Evolutionary conservation across 768 basidiomycete species (phyloP), one percentile per base, ranked within the genome.

Genomic region (Amanita brunnescens): DNA sequence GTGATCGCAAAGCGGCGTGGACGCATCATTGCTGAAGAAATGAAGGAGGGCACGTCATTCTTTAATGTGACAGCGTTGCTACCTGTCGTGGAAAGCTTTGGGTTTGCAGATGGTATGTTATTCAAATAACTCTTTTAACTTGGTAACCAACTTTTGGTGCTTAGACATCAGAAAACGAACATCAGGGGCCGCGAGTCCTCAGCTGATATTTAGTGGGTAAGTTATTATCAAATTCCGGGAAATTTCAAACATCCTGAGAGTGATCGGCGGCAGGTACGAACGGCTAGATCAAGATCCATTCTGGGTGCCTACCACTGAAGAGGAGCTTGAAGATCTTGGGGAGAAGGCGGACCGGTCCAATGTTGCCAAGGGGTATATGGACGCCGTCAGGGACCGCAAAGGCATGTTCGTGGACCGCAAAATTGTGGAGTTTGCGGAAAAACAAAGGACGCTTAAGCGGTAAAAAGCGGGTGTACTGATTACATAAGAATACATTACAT

Each of bases 231-330:
- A 51, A 23, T 40, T 18, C n/a, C 16, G 10, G 37, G n/a, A n/a
- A n/a, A 40, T 20, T 40, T 40, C 13, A 16, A 40, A 20, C 18
- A 20, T 21, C n/a, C 21, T 33, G n/a, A 39, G 4, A 33, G 35
- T 51, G 24, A 56, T 26, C 51, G 32, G 21, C 49, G 35, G 49
- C 55, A 91, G 91, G 35, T 99, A 93, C 66, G 94, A 98, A 65
- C 76, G 95, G 60, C 76, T 97, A 20, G 91, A 95, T 65, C 81
- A 85, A 58, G 91, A 97, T 71, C 94, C 94, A 5, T 97, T 93
- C 71, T 97, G 94, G 94, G 92, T 96, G 2, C 94, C 94, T 0
- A 93, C 91, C 14, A 97, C 95, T 0, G 90, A 93, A 60, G 94
- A 96, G 62, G 95, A 98, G 57, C 71, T 98, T 35, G 95, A 98